Percentiles rank a stretch among this genome's conserved stretches.
Evolutionary conservation across 2,329 filamentous ascomycete genomes (phyloP).

Genomic region (Monosporascus sp.): DNA sequence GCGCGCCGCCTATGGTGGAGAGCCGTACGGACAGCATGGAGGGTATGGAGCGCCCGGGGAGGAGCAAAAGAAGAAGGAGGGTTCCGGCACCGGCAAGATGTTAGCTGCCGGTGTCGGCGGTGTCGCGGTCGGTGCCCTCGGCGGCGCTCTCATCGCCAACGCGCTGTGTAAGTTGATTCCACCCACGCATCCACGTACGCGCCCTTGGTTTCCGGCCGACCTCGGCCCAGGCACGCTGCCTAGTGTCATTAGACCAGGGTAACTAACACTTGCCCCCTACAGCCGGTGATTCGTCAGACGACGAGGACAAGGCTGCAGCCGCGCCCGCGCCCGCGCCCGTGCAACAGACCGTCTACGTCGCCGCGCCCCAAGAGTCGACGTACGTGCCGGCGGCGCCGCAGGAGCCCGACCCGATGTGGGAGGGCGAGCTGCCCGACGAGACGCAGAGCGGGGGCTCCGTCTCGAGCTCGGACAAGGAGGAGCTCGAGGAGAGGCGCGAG

Average conservation of each 20-base stretch:
- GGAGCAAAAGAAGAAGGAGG: conserved; percentile 28
- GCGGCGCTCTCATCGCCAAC: conserved; percentile 50
- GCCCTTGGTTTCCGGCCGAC: background rate
- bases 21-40: conserved; percentile 5
- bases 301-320: conserved; percentile 7
- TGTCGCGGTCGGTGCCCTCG: conserved; percentile 48
- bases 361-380: conserved; percentile 1
- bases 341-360: conserved; percentile 5
- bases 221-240: background rate
- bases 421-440: conserved; percentile 4
- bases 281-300: conserved; percentile 14
- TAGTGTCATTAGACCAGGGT: too few species aligned
- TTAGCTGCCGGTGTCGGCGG: conserved; percentile 51
- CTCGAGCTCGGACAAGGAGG: conserved; percentile 5
- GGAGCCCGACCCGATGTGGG: background rate
- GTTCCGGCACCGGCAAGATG: conserved; percentile 43
- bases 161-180: conserved; percentile 42
- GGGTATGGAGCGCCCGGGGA: conserved; percentile 1
- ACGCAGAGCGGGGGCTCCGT: conserved; percentile 2
- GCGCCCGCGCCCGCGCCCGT: background rate
- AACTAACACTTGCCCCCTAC: background rate
- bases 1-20: conserved; percentile 7
- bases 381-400: background rate
- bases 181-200: background rate
- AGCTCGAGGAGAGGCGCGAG: conserved; percentile 11